Conservation (phyloP, 768 basidiomycete species). For the Mrakia hoshinonis region DNA sequence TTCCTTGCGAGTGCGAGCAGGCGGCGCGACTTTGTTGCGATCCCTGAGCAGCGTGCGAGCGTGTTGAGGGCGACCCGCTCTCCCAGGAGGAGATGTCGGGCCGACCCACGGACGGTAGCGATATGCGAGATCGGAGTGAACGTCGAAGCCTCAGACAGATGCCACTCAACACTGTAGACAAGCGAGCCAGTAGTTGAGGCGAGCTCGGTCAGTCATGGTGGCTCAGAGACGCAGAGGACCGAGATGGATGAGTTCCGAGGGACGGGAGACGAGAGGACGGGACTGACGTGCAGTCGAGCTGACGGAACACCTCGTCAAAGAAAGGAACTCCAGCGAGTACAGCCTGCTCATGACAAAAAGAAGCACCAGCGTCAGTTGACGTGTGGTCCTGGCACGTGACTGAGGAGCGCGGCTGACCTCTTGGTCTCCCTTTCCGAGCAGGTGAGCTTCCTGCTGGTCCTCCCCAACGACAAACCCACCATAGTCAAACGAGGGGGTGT, state of each 20-base stretch:
- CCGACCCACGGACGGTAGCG: conserved; percentile 85
- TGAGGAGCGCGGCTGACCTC: conserved; percentile 41
- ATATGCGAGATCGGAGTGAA: conserved; percentile 65
- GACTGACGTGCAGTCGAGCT: conserved; percentile 78
- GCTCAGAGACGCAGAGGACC: not conserved
- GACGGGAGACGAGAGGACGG: too few relatives aligned
- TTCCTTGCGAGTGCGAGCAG: conserved; percentile 68
- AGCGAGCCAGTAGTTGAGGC: not conserved
- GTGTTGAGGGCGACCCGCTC: conserved; percentile 89
- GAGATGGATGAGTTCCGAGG: too few relatives aligned
- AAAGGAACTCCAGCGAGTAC: conserved; percentile 93
- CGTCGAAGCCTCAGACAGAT: conserved; percentile 70
- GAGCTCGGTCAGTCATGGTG: not conserved
- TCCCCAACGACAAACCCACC: conserved; percentile 96
- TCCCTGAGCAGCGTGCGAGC: conserved; percentile 89
- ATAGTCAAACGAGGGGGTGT: conserved; percentile 92
- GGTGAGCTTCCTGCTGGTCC: conserved; percentile 68
- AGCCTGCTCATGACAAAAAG: conserved; percentile 34
- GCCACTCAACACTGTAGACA: conserved; percentile 75
- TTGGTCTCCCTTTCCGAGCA: conserved; percentile 70
- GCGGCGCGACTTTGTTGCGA: conserved; percentile 79
- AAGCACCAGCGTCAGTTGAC: too few relatives aligned
- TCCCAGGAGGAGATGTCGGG: conserved; percentile 74
- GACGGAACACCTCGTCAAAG: conserved; percentile 82
- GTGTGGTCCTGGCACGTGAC: too few relatives aligned